Evolutionary conservation across 2,329 filamentous ascomycete genomes (phyloP).

Genomic region (Pyrenophora tritici-repentis): DNA sequence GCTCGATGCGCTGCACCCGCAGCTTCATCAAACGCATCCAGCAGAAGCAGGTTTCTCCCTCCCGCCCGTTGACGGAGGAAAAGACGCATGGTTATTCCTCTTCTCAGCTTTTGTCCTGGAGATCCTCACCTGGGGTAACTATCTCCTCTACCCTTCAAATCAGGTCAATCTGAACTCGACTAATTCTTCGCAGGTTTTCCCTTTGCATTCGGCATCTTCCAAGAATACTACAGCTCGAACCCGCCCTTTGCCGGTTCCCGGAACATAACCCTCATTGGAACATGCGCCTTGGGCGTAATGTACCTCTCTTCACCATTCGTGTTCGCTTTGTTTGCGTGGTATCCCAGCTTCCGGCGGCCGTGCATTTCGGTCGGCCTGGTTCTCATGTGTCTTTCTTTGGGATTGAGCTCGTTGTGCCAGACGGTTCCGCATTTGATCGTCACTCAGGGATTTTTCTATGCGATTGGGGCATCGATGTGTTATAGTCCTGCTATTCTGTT

Average conservation of each 20-base stretch:
- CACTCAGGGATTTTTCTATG: constrained; percentile 48
- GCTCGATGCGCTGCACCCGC: too few relatives aligned
- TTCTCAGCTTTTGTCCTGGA: constrained; percentile 55
- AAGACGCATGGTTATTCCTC: constrained; percentile 28
- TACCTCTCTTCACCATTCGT: constrained; percentile 51
- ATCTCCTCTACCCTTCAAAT: too few relatives aligned
- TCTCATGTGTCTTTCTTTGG: constrained; percentile 22
- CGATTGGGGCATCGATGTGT: constrained; percentile 52
- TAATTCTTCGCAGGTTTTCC: constrained; percentile 60
- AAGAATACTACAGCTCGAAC: constrained; percentile 68
- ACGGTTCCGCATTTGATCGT: constrained; percentile 39
- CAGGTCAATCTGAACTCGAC: too few relatives aligned
- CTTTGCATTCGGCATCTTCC: constrained; percentile 71
- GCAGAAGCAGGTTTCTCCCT: too few relatives aligned
- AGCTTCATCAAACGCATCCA: too few relatives aligned
- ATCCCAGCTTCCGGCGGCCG: constrained; percentile 37
- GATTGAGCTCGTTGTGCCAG: constrained; percentile 29
- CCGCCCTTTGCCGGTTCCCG: constrained; percentile 60
- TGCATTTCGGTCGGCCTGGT: constrained; percentile 40
- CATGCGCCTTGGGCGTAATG: constrained; percentile 56
- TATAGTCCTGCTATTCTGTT: constrained; percentile 57
- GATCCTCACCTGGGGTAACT: constrained; percentile 53
- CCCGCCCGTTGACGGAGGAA: constrained; percentile 15
- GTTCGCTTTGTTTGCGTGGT: constrained; percentile 40
- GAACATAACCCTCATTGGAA: constrained; percentile 67